Evolutionary conservation across 2,329 filamentous ascomycete species (phyloP), one percentile per base, ranked within the genome.

Genomic region (Coniochaeta prunicola): DNA sequence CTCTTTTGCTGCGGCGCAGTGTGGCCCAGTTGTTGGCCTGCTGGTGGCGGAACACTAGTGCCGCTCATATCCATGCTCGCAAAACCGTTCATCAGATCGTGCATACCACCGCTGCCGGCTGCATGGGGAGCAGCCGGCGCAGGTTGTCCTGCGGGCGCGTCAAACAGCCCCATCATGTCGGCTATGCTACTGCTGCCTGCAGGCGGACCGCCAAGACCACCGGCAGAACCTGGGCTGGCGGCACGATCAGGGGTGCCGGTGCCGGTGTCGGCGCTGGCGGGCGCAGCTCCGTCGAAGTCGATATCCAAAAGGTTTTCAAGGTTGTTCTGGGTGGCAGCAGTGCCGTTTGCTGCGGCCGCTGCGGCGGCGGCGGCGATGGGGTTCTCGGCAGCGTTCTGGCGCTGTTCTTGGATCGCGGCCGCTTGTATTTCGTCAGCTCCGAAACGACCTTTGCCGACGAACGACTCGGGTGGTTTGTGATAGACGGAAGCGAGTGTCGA

Each of bases 381-480:
- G 71, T 97, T 97, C 67, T 97, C 94, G 62, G 87, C 89, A 1
- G 91, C 90, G 67, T 97, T 91, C 74, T 97, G 87, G 64, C 90
- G 85, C 78, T 96, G 92, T 77, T 99, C 94, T 77, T 96, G 92
- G 70, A 99, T 96, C 61, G 94, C 94, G 56, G 93, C 93, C 65
- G 89, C 88, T 74, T 97, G 94, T 69, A 99, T 91, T 61, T 91
- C 92, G 73, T 96, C 92, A 55, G 94, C 92, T 38, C 93, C 94
- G 66, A 91, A 97, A 50, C 93, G 87, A 45, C 94, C 94, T 75
- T 96, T 92, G 65, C 94, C 94, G 59, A 99, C 88, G 74, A 99
- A 99, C n/a, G 93, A 92, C 81, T 96, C 91, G 50, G 94, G 92
- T 9, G 92, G 92, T 77, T 96, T 97, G 83, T 99, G 94, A 76